phyloP scores from a whole-genome alignment of 2,329 filamentous ascomycete genomes.

The Scedosporium dehoogii region DNA sequence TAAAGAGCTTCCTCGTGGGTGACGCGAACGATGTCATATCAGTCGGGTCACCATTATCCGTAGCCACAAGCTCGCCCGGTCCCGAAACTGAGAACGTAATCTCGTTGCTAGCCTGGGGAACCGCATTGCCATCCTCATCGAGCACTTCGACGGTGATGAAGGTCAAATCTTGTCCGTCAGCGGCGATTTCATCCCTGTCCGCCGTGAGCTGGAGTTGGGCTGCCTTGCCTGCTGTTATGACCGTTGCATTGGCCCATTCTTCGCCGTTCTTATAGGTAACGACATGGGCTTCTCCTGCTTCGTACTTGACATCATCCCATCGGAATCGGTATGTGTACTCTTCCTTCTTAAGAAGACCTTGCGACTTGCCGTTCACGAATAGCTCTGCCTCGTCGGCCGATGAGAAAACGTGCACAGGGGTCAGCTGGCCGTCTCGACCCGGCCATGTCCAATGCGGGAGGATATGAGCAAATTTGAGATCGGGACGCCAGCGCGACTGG shows the following conservation, averaged over 20 bases:
- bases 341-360: constrained; percentile 26
- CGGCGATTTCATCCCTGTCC: constrained; percentile 27
- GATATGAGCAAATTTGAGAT: constrained; percentile 38
- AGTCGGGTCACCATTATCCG: constrained; percentile 40
- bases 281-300: constrained; percentile 35
- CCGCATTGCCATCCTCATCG: constrained; percentile 30
- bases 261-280: constrained; percentile 36
- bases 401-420: constrained; percentile 44
- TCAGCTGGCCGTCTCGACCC: constrained; percentile 32
- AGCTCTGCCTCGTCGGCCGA: constrained; percentile 43
- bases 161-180: constrained; percentile 33
- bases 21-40: constrained; percentile 33
- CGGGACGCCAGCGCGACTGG: constrained; percentile 41
- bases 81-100: constrained; percentile 34
- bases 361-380: constrained; percentile 39
- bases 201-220: constrained; percentile 25
- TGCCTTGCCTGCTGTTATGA: constrained; percentile 30
- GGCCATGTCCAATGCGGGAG: constrained; percentile 49
- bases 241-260: constrained; percentile 32
- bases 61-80: constrained; percentile 34
- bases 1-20: constrained; percentile 27
- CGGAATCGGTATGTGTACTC: constrained; percentile 36
- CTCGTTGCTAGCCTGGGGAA: constrained; percentile 29
- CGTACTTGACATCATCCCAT: constrained; percentile 40
- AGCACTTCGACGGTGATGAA: constrained; percentile 35